These are phyloP conservation scores for Luvunga scandens DNA, from an alignment of 345 rosid species.

Conservation along the genomic window DNA sequence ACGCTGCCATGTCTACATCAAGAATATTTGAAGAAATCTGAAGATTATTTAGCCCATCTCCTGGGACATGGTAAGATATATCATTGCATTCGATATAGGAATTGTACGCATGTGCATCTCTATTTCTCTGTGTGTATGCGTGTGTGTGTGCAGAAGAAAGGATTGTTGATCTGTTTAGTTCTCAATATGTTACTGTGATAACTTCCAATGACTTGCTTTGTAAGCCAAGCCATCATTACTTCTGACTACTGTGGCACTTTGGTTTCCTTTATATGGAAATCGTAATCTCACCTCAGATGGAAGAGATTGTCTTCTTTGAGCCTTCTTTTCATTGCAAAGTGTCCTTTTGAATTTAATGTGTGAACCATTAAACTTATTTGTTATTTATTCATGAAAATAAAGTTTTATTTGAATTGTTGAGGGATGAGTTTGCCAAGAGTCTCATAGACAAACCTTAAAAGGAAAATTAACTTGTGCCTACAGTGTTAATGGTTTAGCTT, in stretches of 20 bases:
- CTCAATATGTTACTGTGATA: not conserved
- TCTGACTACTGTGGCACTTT: not conserved
- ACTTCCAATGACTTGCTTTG: not conserved
- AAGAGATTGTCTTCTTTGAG: not conserved
- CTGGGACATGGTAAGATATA: constrained; percentile 79
- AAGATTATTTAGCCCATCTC: constrained; percentile 93
- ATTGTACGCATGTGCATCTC: not conserved
- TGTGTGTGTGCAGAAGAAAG: not conserved
- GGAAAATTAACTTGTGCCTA: not conserved
- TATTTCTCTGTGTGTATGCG: not conserved
- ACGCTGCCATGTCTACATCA: constrained; percentile 84
- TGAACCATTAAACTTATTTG: not conserved
- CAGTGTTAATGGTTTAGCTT: not conserved
- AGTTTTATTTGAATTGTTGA: not conserved
- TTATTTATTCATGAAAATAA: not conserved
- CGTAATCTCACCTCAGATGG: not conserved
- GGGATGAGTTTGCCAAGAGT: not conserved
- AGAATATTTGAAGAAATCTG: constrained; percentile 87
- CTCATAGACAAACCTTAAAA: not conserved
- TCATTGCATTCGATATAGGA: not conserved
- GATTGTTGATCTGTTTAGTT: not conserved
- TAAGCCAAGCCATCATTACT: not conserved
- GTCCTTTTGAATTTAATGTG: not conserved
- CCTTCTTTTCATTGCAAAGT: not conserved
- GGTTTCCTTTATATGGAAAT: not conserved